Conservation (phyloP, 139 green algal species). For the Coelastrella sp. region DNA sequence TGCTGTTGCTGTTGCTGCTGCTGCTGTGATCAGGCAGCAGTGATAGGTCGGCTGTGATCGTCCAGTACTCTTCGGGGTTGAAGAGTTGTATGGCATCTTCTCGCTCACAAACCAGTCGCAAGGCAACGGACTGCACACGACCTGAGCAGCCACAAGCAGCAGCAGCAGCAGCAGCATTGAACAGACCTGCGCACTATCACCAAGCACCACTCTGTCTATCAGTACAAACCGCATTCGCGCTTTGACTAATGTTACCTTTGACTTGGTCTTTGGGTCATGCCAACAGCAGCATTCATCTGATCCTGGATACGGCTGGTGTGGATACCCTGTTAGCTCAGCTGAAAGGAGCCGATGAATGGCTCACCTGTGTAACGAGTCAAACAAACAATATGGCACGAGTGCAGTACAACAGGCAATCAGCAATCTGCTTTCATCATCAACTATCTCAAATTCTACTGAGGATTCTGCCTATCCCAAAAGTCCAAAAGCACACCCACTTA, state of each 20-base stretch:
- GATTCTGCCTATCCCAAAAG: neutral
- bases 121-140: conserved; percentile 87
- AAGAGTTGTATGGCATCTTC: conserved; percentile 84
- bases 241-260: too few relatives aligned
- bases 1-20: neutral
- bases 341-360: neutral
- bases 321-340: too few relatives aligned
- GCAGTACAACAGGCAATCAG: neutral
- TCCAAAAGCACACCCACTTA: too few relatives aligned
- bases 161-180: conserved; percentile 14
- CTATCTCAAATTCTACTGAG: neutral
- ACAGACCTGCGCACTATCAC: too few relatives aligned
- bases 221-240: too few relatives aligned
- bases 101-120: conserved; percentile 87
- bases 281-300: too few relatives aligned
- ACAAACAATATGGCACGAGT: neutral
- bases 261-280: too few relatives aligned
- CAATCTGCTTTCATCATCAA: neutral
- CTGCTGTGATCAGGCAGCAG: neutral
- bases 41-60: conserved; percentile 56
- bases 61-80: conserved; percentile 75
- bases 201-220: too few relatives aligned
- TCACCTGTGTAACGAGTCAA: too few relatives aligned
- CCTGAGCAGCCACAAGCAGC: conserved; percentile 43
- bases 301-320: too few relatives aligned